Conservation (phyloP, 345 rosid species). For the Aurinia saxatilis region DNA sequence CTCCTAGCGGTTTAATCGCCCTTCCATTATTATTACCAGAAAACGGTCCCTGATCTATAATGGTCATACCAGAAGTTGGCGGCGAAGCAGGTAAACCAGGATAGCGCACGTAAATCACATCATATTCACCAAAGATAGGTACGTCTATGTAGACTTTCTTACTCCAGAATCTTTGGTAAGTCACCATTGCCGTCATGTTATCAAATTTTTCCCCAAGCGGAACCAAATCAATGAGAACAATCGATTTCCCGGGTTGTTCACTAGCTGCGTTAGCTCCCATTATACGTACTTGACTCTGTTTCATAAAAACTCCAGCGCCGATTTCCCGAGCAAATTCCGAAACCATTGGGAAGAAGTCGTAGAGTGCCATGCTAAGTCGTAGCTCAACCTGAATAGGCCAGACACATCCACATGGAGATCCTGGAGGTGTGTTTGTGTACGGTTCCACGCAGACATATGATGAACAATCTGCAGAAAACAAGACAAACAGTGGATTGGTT, state of each 20-base stretch:
- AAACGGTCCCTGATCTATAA: slow-evolving; percentile 61
- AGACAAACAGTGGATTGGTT: background rate
- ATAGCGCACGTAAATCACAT: slow-evolving; percentile 78
- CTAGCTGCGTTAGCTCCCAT: slow-evolving; percentile 92
- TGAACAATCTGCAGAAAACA: slow-evolving; percentile 62
- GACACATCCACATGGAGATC: slow-evolving; percentile 90
- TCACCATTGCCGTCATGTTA: slow-evolving; percentile 63
- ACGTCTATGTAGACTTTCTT: slow-evolving; percentile 61
- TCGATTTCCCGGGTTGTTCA: slow-evolving; percentile 74
- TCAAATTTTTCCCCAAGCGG: slow-evolving; percentile 78
- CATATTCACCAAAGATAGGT: slow-evolving; percentile 64
- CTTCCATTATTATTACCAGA: slow-evolving; percentile 39
- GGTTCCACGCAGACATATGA: slow-evolving; percentile 69
- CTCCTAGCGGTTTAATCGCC: slow-evolving; percentile 75
- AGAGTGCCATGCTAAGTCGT: slow-evolving; percentile 68
- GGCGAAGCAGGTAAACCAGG: slow-evolving; percentile 94
- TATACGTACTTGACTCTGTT: slow-evolving; percentile 90
- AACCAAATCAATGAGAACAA: slow-evolving; percentile 81
- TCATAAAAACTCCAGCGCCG: slow-evolving; percentile 84
- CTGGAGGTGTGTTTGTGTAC: slow-evolving; percentile 85
- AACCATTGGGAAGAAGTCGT: slow-evolving; percentile 93
- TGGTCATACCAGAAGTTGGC: slow-evolving; percentile 51
- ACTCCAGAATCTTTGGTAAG: slow-evolving; percentile 80
- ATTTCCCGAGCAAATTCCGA: slow-evolving; percentile 77
- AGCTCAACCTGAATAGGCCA: slow-evolving; percentile 92